A percentile compares a stretch with the other conserved stretches of the same genome.
phyloP scores from a whole-genome alignment of 2,329 filamentous ascomycete species.

The Plectosphaerella plurivora region DNA sequence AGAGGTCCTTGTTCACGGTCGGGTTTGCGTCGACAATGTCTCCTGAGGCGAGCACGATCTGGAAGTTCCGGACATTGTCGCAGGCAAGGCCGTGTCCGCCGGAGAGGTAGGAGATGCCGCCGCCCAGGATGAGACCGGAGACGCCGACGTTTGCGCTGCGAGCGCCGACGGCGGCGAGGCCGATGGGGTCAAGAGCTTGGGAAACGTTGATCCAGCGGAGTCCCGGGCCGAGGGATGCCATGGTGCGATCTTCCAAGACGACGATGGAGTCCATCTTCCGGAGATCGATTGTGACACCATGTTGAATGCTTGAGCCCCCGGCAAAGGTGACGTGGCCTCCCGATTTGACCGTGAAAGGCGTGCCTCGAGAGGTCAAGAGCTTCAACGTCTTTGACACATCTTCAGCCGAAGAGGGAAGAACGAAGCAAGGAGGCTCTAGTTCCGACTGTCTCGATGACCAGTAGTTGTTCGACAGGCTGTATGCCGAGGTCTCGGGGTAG shows the following conservation, averaged over 20 bases:
- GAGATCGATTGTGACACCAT: conserved; percentile 24
- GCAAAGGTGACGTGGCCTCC: conserved; percentile 46
- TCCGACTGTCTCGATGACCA: conserved; percentile 24
- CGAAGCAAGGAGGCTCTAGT: conserved; percentile 17
- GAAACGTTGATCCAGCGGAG: conserved; percentile 23
- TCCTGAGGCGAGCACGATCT: conserved; percentile 44
- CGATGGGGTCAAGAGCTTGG: conserved; percentile 15
- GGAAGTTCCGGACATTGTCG: conserved; percentile 37
- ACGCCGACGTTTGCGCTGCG: conserved; percentile 22
- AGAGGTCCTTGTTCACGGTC: conserved; percentile 32
- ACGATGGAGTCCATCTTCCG: conserved; percentile 11
- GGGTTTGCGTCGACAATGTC: conserved; percentile 35
- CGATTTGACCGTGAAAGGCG: conserved; percentile 41
- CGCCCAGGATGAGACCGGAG: conserved; percentile 21
- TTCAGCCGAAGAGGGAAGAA: conserved; percentile 14
- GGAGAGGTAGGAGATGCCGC: conserved; percentile 41
- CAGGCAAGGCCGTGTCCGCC: conserved; percentile 39
- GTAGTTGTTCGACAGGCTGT: conserved; percentile 18
- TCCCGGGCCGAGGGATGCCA: conserved; percentile 24
- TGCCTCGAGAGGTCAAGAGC: conserved; percentile 8
- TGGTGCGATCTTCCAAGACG: conserved; percentile 8
- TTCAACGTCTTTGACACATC: conserved; percentile 23
- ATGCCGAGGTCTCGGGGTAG: conserved; percentile 16
- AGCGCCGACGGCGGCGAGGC: conserved; percentile 18
- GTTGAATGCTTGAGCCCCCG: conserved; percentile 27